Evolutionary conservation across 2,329 filamentous ascomycete species (phyloP).

Genomic region (Aspergillus bombycis): DNA sequence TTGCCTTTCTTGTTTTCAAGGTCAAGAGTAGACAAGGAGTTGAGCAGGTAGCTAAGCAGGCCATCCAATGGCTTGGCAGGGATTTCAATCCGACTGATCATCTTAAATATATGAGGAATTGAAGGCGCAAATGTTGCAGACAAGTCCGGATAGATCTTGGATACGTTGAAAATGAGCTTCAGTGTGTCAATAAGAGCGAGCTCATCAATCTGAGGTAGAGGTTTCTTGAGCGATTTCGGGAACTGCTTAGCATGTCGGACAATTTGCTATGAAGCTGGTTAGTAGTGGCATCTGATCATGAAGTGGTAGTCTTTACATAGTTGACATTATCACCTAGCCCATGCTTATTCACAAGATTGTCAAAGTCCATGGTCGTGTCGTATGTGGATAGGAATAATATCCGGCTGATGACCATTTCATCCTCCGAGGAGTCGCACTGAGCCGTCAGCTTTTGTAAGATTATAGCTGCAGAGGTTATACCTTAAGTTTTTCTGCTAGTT

Average conservation of each 20-base stretch:
- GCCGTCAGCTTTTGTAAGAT: conserved; percentile 8
- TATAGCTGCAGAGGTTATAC: conserved; percentile 30
- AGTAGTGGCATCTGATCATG: conserved; percentile 16
- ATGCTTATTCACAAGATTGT: conserved; percentile 66
- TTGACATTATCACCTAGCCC: conserved; percentile 69
- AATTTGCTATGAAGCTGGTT: conserved; percentile 58
- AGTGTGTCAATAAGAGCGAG: conserved; percentile 82
- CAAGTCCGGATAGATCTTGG: conserved; percentile 70
- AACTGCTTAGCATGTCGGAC: conserved; percentile 67
- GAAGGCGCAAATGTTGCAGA: conserved; percentile 66
- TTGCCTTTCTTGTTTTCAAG: conserved; percentile 59
- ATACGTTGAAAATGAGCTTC: conserved; percentile 88
- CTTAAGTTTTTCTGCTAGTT: conserved; percentile 71
- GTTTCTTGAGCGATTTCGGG: conserved; percentile 42
- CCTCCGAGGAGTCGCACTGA: conserved; percentile 70
- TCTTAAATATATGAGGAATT: conserved; percentile 69
- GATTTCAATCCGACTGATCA: conserved; percentile 66
- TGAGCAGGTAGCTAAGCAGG: conserved; percentile 72
- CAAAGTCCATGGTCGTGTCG: conserved; percentile 68
- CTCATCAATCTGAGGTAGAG: conserved; percentile 60
- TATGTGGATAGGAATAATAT: conserved; percentile 82
- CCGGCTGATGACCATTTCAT: conserved; percentile 83
- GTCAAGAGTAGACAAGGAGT: conserved; percentile 79
- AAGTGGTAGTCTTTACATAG: conserved; percentile 40
- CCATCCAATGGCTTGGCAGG: conserved; percentile 70